Conservation (phyloP, 495 filamentous ascomycete genomes). For the Cercophora samala region DNA sequence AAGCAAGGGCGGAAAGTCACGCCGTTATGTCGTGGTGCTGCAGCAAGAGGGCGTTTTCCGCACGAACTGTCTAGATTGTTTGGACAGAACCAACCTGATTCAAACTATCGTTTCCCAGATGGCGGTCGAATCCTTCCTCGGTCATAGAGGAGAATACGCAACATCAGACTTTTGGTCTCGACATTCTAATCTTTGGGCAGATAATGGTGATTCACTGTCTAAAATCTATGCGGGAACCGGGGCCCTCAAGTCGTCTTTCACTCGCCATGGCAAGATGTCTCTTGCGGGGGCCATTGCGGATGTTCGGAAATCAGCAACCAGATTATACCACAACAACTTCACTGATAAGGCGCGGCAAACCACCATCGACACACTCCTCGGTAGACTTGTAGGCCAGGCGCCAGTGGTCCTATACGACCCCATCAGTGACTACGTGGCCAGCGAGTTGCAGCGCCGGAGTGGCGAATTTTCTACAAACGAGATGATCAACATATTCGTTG, state of each 20-base stretch:
- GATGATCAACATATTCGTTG: conserved; percentile 62
- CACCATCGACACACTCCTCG: conserved; percentile 88
- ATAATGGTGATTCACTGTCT: conserved; percentile 92
- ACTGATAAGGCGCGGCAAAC: conserved; percentile 88
- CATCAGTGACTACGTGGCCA: conserved; percentile 80
- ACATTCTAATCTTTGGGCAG: conserved; percentile 94
- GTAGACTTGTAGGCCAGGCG: conserved; percentile 74
- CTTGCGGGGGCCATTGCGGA: conserved; percentile 92
- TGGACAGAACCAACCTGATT: conserved; percentile 93
- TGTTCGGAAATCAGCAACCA: conserved; percentile 86
- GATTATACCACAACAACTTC: conserved; percentile 96
- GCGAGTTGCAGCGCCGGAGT: conserved; percentile 65
- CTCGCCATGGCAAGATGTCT: conserved; percentile 94
- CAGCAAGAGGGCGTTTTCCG: conserved; percentile 94
- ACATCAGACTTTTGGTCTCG: conserved; percentile 81
- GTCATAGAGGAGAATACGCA: conserved; percentile 61
- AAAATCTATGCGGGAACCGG: conserved; percentile 97
- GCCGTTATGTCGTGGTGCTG: conserved; percentile 64
- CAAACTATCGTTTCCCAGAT: conserved; percentile 92
- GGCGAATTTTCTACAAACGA: conserved; percentile 49
- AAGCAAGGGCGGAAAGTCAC: conserved; percentile 29
- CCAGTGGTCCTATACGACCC: conserved; percentile 89
- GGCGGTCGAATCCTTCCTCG: conserved; percentile 77
- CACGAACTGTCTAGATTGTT: conserved; percentile 93
- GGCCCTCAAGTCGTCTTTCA: conserved; percentile 92